Percentiles rank a stretch among this genome's conserved stretches.
Conservation (phyloP, 164 flowering plant species). For the Berberis thunbergii region DNA sequence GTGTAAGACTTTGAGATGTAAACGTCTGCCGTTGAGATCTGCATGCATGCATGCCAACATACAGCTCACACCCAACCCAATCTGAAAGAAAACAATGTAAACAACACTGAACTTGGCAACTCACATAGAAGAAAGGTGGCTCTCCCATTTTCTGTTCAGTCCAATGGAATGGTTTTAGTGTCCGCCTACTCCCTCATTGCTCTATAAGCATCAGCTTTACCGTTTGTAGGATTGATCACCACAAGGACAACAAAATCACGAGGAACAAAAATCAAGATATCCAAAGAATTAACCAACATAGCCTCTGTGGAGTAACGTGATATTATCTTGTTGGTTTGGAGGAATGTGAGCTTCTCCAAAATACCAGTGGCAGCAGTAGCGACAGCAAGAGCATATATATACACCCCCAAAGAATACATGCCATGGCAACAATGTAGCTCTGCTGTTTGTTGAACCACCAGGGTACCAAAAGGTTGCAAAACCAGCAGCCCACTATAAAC, state of each 20-base stretch:
- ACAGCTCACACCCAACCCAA: no score
- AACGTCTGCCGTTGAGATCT: no score
- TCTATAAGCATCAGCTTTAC: no score
- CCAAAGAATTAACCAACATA: slow-evolving; percentile 61
- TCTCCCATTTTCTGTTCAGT: no score
- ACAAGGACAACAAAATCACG: slow-evolving; percentile 84
- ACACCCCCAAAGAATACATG: slow-evolving; percentile 80
- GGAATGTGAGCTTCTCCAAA: slow-evolving; percentile 83
- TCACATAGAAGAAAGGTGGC: no score
- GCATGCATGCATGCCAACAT: no score
- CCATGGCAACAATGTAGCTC: slow-evolving; percentile 76
- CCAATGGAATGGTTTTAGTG: no score
- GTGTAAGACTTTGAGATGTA: no score
- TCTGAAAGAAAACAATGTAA: no score
- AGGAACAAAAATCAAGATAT: slow-evolving; percentile 53
- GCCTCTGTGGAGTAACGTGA: slow-evolving; percentile 81
- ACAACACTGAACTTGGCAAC: no score
- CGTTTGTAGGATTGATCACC: slow-evolving; percentile 30
- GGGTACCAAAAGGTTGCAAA: slow-evolving; percentile 93
- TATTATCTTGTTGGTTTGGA: slow-evolving; percentile 61
- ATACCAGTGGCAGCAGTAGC: slow-evolving; percentile 74
- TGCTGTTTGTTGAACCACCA: slow-evolving; percentile 66
- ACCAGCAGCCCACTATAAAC: slow-evolving; percentile 69
- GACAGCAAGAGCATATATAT: slow-evolving; percentile 75
- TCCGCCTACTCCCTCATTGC: no score